Evolutionary conservation across 1,284 basidiomycete genomes (phyloP), one percentile per base, ranked within the genome.

Genomic region (Tetrapyrgos nigripes): DNA sequence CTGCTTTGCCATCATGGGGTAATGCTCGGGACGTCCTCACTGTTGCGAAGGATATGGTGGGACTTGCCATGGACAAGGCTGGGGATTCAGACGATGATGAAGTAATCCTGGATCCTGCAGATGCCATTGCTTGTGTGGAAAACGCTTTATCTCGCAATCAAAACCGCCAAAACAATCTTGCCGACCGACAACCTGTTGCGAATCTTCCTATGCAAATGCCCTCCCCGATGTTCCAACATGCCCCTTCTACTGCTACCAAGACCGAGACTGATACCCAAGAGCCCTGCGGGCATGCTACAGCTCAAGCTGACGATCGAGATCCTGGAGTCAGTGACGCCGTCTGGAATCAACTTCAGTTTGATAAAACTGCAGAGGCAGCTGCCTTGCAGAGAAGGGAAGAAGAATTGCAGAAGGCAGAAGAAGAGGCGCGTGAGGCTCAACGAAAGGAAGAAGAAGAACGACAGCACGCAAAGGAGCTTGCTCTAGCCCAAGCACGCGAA

Each of bases 21-120:
- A 89, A 89, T 57, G 87, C 83, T 1, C 79, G 88, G 8, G 85
- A 88, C 58, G 76, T 88, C 59, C 74, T 81, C 55, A 84, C 82
- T 0, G 70, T 88, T 2, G 72, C 83, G 3, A 83, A 81, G 62
- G 66, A 76, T 44, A 78, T 89, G 73, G 68, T 77, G 11, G 66
- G 69, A 19, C 33, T 63, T 2, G 81, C n/a, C 29, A 40, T 8
- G 45, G 50, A 54, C 28, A 44, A 37, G 44, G 48, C 57, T 35
- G 59, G 62, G n/a, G 60, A 62, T 13, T 54, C 50, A n/a, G n/a
- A n/a, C 21, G 53, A 52, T 44, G 45, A 33, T 43, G 44, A 61
- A 17, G 33, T 72, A 9, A 60, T 23, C 11, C 60, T 78, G 33
- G 46, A 62, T 8, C 49, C 40, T 1, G 48, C 63, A 14, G 71